Percentiles rank a stretch among this genome's conserved stretches.
phyloP scores from a whole-genome alignment of 2,329 filamentous ascomycete genomes.

The Fonsecaea erecta region DNA sequence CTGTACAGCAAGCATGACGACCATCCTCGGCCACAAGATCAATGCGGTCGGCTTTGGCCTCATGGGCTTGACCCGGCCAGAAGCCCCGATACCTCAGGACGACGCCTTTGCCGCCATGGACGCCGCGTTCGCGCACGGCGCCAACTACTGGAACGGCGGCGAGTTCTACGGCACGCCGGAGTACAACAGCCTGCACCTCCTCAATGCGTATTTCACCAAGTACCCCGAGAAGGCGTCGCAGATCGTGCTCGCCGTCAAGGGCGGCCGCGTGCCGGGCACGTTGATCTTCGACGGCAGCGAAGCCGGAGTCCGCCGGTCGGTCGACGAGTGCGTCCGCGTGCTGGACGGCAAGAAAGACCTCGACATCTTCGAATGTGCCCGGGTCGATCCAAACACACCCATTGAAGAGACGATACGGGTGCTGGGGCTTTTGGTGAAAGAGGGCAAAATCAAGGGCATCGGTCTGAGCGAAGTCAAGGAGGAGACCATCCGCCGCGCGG shows the following conservation, averaged over 20 bases:
- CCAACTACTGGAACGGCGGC: slow-evolving; percentile 64
- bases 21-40: slow-evolving; percentile 44
- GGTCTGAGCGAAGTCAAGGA: slow-evolving; percentile 58
- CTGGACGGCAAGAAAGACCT: slow-evolving; percentile 55
- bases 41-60: slow-evolving; percentile 60
- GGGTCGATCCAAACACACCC: slow-evolving; percentile 59
- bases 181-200: slow-evolving; percentile 62
- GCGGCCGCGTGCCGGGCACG: slow-evolving; percentile 48
- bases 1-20: neutral
- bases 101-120: slow-evolving; percentile 59
- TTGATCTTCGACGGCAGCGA: slow-evolving; percentile 54
- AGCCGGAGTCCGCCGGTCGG: slow-evolving; percentile 59
- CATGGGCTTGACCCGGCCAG: slow-evolving; percentile 14
- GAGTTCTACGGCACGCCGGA: slow-evolving; percentile 67
- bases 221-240: slow-evolving; percentile 67
- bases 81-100: slow-evolving; percentile 33
- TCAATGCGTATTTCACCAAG: slow-evolving; percentile 65
- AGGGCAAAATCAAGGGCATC: slow-evolving; percentile 60
- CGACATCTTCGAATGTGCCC: slow-evolving; percentile 64
- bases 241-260: slow-evolving; percentile 67
- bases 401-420: slow-evolving; percentile 53
- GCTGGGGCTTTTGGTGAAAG: slow-evolving; percentile 41
- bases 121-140: slow-evolving; percentile 54
- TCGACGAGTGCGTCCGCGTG: slow-evolving; percentile 61
- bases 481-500: slow-evolving; percentile 57